A percentile compares a stretch with the other conserved stretches of the same genome.
Conservation (phyloP, 768 basidiomycete species). For the Rubroboletus pulcherrimus region DNA sequence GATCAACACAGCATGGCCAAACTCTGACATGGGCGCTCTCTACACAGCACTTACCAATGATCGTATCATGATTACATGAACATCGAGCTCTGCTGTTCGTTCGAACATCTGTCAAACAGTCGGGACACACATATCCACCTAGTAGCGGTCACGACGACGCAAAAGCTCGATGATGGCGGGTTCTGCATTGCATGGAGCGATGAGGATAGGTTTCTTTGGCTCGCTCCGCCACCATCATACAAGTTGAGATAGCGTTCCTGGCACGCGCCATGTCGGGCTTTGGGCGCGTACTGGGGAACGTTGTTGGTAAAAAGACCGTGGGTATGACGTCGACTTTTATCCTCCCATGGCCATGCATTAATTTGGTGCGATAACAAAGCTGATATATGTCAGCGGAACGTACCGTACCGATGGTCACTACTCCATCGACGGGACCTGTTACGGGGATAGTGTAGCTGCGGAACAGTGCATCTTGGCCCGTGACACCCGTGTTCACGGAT, state of each 20-base stretch:
- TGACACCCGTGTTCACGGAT: constrained; percentile 15
- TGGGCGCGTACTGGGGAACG: background rate
- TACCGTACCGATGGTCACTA: background rate
- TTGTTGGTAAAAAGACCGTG: constrained; percentile 5
- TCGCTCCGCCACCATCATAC: background rate
- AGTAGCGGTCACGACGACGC: background rate
- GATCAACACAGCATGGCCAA: constrained; percentile 15
- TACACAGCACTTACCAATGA: background rate
- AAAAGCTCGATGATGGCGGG: background rate
- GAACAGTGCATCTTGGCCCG: background rate
- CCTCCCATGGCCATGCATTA: background rate
- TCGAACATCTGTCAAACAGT: background rate
- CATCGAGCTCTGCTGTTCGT: background rate
- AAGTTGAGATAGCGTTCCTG: constrained; percentile 1
- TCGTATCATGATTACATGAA: background rate
- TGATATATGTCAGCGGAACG: background rate
- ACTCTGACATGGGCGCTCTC: background rate
- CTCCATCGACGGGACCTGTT: background rate
- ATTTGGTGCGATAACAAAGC: background rate
- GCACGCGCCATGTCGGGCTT: background rate
- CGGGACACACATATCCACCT: background rate
- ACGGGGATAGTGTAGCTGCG: background rate
- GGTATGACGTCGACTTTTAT: background rate
- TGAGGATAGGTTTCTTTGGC: constrained; percentile 1
- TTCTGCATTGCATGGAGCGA: constrained; percentile 6